A percentile compares a stretch with the other conserved stretches of the same genome.
These are phyloP conservation scores for Colletotrichum horii DNA, from an alignment of 2,329 filamentous ascomycete species.

Conservation along the genomic window DNA sequence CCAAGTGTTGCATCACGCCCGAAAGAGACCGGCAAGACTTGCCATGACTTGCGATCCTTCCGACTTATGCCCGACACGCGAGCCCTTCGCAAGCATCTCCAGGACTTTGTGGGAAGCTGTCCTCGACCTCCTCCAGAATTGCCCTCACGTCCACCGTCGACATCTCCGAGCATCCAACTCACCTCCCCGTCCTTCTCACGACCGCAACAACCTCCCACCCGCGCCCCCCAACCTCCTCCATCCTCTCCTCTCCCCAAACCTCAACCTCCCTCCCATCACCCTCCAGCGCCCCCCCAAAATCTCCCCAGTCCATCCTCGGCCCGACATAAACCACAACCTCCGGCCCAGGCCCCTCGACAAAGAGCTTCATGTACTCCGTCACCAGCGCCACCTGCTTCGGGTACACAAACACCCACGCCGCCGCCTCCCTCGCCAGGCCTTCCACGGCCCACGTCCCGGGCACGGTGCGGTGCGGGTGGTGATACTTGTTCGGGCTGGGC, in stretches of 20 bases:
- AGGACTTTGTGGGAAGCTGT: no score
- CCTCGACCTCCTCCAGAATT: no score
- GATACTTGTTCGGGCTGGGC: neutral
- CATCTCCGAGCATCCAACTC: no score
- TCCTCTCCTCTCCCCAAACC: slow-evolving; percentile 4
- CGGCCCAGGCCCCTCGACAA: neutral
- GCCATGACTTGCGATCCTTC: neutral
- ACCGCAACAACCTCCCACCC: slow-evolving; percentile 11
- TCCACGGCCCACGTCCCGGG: slow-evolving; percentile 35
- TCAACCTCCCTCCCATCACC: neutral
- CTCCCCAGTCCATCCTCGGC: slow-evolving; percentile 12
- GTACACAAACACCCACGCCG: slow-evolving; percentile 36
- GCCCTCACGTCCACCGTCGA: no score
- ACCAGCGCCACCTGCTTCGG: slow-evolving; percentile 35
- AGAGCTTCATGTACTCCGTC: slow-evolving; percentile 26
- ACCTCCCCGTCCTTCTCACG: neutral
- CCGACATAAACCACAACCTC: slow-evolving; percentile 4
- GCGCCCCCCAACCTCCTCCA: slow-evolving; percentile 1
- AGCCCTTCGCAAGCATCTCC: neutral
- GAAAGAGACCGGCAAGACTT: neutral
- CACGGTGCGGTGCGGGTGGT: slow-evolving; percentile 26
- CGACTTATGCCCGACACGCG: neutral
- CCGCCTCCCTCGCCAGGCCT: slow-evolving; percentile 26
- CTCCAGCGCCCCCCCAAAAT: neutral
- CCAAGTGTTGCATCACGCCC: neutral